Percentiles rank a stretch among this genome's conserved stretches.
These are phyloP conservation scores for Penicillium antarcticum DNA, from an alignment of 495 filamentous ascomycete genomes.

Conservation along the genomic window DNA sequence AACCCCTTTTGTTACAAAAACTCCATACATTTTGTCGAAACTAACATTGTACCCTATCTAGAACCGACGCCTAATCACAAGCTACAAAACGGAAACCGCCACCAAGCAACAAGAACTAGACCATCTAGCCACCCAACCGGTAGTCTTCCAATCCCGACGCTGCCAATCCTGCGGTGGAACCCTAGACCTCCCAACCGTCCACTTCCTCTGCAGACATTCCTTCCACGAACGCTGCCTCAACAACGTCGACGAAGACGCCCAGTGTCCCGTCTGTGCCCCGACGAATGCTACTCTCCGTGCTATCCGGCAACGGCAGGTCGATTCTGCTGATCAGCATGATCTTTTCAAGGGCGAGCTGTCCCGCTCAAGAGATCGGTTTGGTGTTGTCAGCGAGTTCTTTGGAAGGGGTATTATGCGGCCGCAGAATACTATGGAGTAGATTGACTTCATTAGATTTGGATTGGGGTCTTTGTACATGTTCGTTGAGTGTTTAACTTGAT, in stretches of 20 bases:
- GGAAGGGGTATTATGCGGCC: conserved; percentile 82
- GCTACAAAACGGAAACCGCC: conserved; percentile 83
- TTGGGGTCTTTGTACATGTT: conserved; percentile 3
- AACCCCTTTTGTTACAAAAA: not conserved
- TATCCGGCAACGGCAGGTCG: conserved; percentile 80
- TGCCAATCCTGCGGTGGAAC: conserved; percentile 73
- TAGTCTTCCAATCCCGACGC: conserved; percentile 84
- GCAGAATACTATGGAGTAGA: conserved; percentile 38
- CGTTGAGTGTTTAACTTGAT: conserved; percentile 8
- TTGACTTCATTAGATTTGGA: not conserved
- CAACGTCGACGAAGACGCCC: conserved; percentile 60
- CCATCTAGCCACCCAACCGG: conserved; percentile 71
- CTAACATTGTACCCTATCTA: conserved; percentile 28
- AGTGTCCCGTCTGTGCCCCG: conserved; percentile 80
- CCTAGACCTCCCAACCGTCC: conserved; percentile 83
- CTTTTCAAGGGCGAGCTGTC: conserved; percentile 78
- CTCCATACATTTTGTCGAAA: no score
- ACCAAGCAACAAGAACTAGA: conserved; percentile 72
- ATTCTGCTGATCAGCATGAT: conserved; percentile 85
- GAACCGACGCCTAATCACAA: conserved; percentile 78
- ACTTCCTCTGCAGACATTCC: conserved; percentile 94
- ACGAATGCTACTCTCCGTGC: conserved; percentile 84
- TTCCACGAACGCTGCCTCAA: conserved; percentile 89
- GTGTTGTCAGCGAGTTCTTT: conserved; percentile 89
- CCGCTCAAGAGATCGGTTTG: conserved; percentile 80